A percentile compares a stretch with the other conserved stretches of the same genome.
phyloP scores from a whole-genome alignment of 768 basidiomycete genomes.

The Tephrocybe rancida region DNA sequence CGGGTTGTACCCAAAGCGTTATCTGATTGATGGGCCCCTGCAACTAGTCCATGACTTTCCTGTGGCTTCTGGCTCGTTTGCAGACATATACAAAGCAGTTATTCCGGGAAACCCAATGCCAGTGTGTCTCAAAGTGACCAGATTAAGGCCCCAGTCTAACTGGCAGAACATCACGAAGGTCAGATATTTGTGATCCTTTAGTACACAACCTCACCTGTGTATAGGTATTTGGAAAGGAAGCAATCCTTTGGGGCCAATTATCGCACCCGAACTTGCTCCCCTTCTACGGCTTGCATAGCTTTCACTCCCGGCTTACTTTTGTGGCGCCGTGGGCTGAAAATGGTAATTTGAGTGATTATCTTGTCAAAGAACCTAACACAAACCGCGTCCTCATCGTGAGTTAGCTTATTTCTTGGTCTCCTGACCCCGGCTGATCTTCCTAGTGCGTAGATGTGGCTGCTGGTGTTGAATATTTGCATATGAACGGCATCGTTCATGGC shows the following conservation, averaged over 20 bases:
- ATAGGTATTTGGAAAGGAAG: constrained; percentile 13
- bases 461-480: constrained; percentile 28
- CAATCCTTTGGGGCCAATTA: constrained; percentile 28
- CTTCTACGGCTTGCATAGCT: constrained; percentile 27
- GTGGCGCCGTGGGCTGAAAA: constrained; percentile 28
- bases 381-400: constrained; percentile 32
- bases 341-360: constrained; percentile 28
- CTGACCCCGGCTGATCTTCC: background rate
- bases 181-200: background rate
- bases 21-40: background rate
- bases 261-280: constrained; percentile 30
- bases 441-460: constrained; percentile 22
- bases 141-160: background rate
- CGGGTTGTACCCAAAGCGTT: background rate
- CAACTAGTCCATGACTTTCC: background rate
- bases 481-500: constrained; percentile 26
- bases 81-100: background rate
- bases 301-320: constrained; percentile 24
- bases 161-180: constrained; percentile 2
- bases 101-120: background rate
- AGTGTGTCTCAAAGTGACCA: constrained; percentile 8
- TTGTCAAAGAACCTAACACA: constrained; percentile 21
- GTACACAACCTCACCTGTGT: background rate
- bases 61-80: background rate
- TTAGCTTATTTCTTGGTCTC: background rate